A percentile compares a stretch with the other conserved stretches of the same genome.
Conservation (phyloP, 352 stramenopile species). For the Globisporangium cylindrosporum region DNA sequence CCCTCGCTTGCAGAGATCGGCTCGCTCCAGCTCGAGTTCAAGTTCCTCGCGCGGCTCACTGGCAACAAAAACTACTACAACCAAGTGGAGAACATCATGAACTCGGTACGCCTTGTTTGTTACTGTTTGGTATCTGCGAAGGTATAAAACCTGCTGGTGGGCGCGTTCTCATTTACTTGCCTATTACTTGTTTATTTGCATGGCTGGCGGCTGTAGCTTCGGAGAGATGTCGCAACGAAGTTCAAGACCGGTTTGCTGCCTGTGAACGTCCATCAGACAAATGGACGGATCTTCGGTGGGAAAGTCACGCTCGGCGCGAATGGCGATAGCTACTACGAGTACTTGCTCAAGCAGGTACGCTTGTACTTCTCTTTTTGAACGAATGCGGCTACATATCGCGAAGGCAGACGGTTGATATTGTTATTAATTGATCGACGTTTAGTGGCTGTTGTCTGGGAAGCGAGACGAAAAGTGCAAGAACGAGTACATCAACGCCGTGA, state of each 20-base stretch:
- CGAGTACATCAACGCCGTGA: slow-evolving; percentile 60
- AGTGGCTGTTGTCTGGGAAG: slow-evolving; percentile 77
- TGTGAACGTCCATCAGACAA: slow-evolving; percentile 42
- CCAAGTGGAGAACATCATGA: slow-evolving; percentile 68
- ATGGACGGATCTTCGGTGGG: slow-evolving; percentile 34
- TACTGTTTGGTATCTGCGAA: too few relatives aligned
- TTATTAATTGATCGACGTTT: not conserved
- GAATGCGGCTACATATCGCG: not conserved
- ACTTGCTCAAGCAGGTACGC: slow-evolving; percentile 74
- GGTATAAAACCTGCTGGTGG: too few relatives aligned
- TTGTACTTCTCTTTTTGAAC: not conserved
- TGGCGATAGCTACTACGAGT: slow-evolving; percentile 86
- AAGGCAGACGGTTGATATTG: not conserved
- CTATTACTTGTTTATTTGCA: not conserved
- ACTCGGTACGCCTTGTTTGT: slow-evolving; percentile 32
- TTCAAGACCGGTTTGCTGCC: slow-evolving; percentile 56
- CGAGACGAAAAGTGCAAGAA: slow-evolving; percentile 67
- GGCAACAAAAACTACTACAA: slow-evolving; percentile 57
- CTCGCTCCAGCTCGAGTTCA: slow-evolving; percentile 80
- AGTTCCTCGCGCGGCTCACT: slow-evolving; percentile 66
- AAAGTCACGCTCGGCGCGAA: slow-evolving; percentile 74
- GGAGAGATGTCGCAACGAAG: slow-evolving; percentile 45
- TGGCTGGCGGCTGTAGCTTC: slow-evolving; percentile 28
- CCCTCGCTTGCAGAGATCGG: slow-evolving; percentile 64
- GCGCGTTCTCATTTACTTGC: not conserved